phyloP scores from a whole-genome alignment of 768 basidiomycete genomes.

The Boletales sp. region DNA sequence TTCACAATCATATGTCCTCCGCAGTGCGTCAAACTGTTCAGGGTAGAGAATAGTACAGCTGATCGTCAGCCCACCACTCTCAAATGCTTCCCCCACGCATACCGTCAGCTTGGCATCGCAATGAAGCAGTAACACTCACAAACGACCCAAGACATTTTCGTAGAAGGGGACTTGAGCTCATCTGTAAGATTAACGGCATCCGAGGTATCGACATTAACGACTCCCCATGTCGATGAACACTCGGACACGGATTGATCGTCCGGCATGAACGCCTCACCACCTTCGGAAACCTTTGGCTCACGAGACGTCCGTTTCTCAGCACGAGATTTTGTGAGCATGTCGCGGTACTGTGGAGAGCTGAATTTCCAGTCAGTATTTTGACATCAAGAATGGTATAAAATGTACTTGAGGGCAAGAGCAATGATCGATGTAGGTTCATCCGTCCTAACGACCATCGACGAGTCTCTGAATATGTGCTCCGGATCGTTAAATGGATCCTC shows the following conservation, averaged over 20 bases:
- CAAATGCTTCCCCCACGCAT: constrained; percentile 57
- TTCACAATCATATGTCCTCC: constrained; percentile 91
- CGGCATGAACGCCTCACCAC: constrained; percentile 87
- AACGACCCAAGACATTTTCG: constrained; percentile 78
- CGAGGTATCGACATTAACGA: constrained; percentile 75
- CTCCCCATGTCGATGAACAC: constrained; percentile 88
- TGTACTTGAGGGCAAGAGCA: constrained; percentile 86
- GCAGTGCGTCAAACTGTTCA: constrained; percentile 93
- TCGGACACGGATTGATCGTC: constrained; percentile 81
- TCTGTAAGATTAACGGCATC: constrained; percentile 71
- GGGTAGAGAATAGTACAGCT: constrained; percentile 94
- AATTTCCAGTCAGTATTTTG: constrained; percentile 4
- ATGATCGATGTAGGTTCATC: constrained; percentile 99
- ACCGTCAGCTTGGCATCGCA: constrained; percentile 4
- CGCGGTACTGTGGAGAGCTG: constrained; percentile 80
- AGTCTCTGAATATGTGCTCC: constrained; percentile 93
- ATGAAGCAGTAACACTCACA: constrained; percentile 47
- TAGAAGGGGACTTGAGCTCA: constrained; percentile 70
- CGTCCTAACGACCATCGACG: constrained; percentile 90
- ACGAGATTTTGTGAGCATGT: constrained; percentile 73
- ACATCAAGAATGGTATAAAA: constrained; percentile 1
- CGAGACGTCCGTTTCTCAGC: constrained; percentile 70
- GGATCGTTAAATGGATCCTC: constrained; percentile 74
- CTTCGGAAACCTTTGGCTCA: constrained; percentile 54
- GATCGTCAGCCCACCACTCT: constrained; percentile 85